These are phyloP conservation scores for Trichomonascaceae sp. DNA, from an alignment of 1,139 yeast species.

Conservation along the genomic window DNA sequence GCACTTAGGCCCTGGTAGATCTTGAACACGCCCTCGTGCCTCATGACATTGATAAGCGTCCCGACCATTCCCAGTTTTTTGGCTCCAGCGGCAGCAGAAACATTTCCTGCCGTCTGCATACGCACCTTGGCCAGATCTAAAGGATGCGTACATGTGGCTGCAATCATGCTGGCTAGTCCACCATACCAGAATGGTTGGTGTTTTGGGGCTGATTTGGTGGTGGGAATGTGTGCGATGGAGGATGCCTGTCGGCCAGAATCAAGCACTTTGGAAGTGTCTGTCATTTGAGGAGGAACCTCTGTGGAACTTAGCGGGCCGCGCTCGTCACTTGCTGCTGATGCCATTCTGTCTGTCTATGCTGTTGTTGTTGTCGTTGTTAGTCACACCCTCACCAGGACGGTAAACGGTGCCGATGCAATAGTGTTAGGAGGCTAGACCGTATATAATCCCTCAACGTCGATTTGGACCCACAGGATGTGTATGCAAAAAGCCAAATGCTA, in stretches of 20 bases:
- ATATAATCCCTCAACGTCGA: no score
- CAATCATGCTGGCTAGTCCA: constrained; percentile 33
- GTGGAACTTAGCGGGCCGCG: constrained; percentile 2
- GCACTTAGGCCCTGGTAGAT: constrained; percentile 75
- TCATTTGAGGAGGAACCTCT: constrained; percentile 2
- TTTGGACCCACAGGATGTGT: no score
- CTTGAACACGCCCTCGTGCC: constrained; percentile 52
- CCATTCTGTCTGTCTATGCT: constrained; percentile 1
- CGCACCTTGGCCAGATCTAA: constrained; percentile 77
- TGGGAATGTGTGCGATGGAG: constrained; percentile 2
- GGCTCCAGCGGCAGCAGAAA: no score
- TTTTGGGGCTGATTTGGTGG: constrained; percentile 2
- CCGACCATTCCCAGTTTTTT: constrained; percentile 40
- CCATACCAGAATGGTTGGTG: constrained; percentile 39
- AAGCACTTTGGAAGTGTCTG: constrained; percentile 1
- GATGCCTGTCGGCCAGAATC: constrained; percentile 1
- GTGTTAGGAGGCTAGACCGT: no score
- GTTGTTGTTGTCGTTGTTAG: constrained; percentile 2
- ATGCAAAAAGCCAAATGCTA: no score
- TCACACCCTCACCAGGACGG: no score
- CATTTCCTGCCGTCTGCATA: constrained; percentile 69
- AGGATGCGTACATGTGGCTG: constrained; percentile 43
- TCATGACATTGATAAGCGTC: constrained; percentile 48
- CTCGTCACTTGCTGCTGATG: constrained; percentile 1
- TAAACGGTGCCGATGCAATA: no score